Conservation (phyloP, 2,329 filamentous ascomycete genomes). For the Acephala macrosclerotiorum region DNA sequence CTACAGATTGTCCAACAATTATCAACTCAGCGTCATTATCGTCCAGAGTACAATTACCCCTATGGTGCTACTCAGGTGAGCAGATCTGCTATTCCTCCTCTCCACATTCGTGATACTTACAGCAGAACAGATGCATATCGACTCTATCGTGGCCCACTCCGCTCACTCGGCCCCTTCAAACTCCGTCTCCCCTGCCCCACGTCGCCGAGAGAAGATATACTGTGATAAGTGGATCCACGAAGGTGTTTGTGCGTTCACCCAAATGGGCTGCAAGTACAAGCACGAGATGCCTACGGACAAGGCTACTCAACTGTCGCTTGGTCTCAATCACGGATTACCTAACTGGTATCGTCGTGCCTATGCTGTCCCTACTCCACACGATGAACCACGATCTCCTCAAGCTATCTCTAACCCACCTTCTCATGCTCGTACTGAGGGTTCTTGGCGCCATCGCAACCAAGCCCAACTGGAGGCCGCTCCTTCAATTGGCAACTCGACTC, state of each 20-base stretch:
- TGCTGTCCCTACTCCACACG: constrained; percentile 5
- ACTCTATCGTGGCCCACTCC: constrained; percentile 31
- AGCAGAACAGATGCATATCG: constrained; percentile 28
- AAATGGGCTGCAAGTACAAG: constrained; percentile 88
- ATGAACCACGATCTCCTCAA: neutral
- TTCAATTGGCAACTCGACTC: neutral
- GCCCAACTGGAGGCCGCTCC: neutral
- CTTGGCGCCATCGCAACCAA: constrained; percentile 1
- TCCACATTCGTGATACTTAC: neutral
- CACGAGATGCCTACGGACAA: constrained; percentile 85
- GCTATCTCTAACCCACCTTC: neutral
- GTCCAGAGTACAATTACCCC: neutral
- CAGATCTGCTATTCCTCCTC: neutral
- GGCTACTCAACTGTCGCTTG: constrained; percentile 71
- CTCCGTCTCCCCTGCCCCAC: constrained; percentile 10
- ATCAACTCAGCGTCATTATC: neutral
- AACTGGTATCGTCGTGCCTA: constrained; percentile 54
- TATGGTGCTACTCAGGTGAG: constrained; percentile 18
- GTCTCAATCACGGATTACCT: constrained; percentile 72
- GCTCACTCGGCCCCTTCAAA: neutral
- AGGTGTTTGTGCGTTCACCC: constrained; percentile 83
- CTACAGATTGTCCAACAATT: constrained; percentile 27
- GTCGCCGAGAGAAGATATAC: constrained; percentile 67
- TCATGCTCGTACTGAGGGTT: neutral
- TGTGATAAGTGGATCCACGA: constrained; percentile 92